Evolutionary conservation across 768 basidiomycete species (phyloP).

Genomic region (Ephemerocybe angulata): DNA sequence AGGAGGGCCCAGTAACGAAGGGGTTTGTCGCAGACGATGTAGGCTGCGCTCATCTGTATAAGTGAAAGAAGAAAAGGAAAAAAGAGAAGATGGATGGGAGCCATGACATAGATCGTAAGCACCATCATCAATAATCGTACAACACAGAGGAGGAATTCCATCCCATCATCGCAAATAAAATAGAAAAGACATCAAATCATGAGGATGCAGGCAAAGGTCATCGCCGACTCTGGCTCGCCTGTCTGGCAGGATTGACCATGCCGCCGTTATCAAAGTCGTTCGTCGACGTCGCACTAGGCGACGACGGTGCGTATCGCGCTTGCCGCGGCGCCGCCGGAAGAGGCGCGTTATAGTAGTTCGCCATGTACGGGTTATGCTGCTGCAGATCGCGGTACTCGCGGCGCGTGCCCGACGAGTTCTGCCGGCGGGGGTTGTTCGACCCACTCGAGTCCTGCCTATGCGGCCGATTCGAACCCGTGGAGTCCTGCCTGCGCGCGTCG

Average conservation of each 20-base stretch:
- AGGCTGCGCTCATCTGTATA: neutral
- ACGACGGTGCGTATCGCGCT: neutral
- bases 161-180: neutral
- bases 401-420: neutral
- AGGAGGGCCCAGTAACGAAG: neutral
- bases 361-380: slow-evolving; percentile 1
- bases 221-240: neutral
- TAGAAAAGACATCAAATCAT: neutral
- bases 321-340: slow-evolving; percentile 5
- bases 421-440: neutral
- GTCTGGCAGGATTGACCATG: slow-evolving; percentile 7
- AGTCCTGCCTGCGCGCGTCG: neutral
- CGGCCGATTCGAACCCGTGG: neutral
- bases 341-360: slow-evolving; percentile 4
- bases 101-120: neutral
- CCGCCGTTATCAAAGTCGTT: slow-evolving; percentile 9
- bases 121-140: slow-evolving; percentile 1
- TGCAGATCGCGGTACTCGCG: neutral
- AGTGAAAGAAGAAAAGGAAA: neutral
- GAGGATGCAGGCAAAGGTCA: neutral
- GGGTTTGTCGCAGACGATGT: neutral
- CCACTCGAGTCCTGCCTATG: neutral
- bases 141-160: too few relatives aligned
- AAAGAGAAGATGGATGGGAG: neutral
- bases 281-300: neutral